Evolutionary conservation across 176 grass and related monocot genomes (phyloP).

Genomic region (Oropetium thomaeum): DNA sequence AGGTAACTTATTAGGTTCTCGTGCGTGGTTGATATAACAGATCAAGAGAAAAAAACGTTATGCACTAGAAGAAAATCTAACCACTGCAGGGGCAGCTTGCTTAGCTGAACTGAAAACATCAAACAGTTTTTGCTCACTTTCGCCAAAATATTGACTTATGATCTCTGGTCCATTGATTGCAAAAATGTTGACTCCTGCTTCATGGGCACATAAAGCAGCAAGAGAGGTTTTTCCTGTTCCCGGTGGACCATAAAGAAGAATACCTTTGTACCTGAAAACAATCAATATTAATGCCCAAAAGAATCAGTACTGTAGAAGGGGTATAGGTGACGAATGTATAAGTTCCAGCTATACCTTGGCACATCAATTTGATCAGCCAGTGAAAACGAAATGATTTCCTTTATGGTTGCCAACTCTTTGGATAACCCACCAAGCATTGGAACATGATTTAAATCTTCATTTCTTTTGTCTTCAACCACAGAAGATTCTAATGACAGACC

Average conservation of each 20-base stretch:
- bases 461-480: not conserved
- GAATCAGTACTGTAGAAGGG: not conserved
- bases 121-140: constrained; percentile 76
- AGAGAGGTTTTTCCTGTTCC: constrained; percentile 97
- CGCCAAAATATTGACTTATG: constrained; percentile 82
- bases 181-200: constrained; percentile 58
- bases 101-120: constrained; percentile 78
- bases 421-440: constrained; percentile 70
- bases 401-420: constrained; percentile 62
- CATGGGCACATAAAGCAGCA: constrained; percentile 67
- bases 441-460: constrained; percentile 17
- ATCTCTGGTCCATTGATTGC: constrained; percentile 86
- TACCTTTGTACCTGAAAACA: constrained; percentile 75
- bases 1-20: not conserved
- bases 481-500: constrained; percentile 15
- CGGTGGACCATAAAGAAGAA: constrained; percentile 90
- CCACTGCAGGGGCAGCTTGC: constrained; percentile 71
- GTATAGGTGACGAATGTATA: not conserved
- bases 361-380: constrained; percentile 41
- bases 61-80: constrained; percentile 51
- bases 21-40: not conserved
- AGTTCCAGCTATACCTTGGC: constrained; percentile 41
- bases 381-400: constrained; percentile 71
- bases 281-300: constrained; percentile 26
- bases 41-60: not conserved